Conservation (phyloP, 345 rosid genomes). For the Luvunga scandens region DNA sequence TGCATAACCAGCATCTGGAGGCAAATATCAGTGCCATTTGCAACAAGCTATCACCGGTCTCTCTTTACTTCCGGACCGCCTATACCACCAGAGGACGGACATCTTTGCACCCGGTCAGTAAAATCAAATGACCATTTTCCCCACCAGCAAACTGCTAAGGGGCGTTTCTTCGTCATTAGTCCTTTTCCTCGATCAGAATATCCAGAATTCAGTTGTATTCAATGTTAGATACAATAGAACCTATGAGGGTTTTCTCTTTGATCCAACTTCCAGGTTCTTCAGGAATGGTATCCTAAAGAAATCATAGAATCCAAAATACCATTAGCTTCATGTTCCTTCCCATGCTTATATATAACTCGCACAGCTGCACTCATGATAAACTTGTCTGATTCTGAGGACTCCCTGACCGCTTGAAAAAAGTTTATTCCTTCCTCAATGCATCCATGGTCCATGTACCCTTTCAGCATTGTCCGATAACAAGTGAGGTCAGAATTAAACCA, state of each 20-base stretch:
- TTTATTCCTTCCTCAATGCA: slow-evolving; percentile 47
- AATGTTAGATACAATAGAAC: neutral
- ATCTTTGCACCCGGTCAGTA: too few species aligned
- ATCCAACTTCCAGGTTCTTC: slow-evolving; percentile 35
- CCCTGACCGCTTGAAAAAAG: slow-evolving; percentile 50
- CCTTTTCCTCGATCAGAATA: neutral
- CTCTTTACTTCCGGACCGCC: too few species aligned
- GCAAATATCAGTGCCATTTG: too few species aligned
- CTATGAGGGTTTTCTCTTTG: slow-evolving; percentile 11
- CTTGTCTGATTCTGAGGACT: slow-evolving; percentile 40
- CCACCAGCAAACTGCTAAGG: neutral
- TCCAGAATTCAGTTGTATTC: neutral
- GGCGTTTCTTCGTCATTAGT: neutral
- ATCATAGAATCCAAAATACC: slow-evolving; percentile 33
- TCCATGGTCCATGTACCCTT: slow-evolving; percentile 61
- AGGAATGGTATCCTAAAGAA: slow-evolving; percentile 27
- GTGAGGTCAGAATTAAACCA: slow-evolving; percentile 46
- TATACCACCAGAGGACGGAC: neutral
- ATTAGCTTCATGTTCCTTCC: slow-evolving; percentile 41
- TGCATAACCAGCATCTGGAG: too few species aligned
- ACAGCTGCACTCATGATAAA: slow-evolving; percentile 55
- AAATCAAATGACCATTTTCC: neutral
- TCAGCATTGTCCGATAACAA: slow-evolving; percentile 51
- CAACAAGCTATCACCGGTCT: neutral
- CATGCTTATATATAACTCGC: slow-evolving; percentile 51